phyloP scores from a whole-genome alignment of 345 rosid species.

The Gossypium anomalum region DNA sequence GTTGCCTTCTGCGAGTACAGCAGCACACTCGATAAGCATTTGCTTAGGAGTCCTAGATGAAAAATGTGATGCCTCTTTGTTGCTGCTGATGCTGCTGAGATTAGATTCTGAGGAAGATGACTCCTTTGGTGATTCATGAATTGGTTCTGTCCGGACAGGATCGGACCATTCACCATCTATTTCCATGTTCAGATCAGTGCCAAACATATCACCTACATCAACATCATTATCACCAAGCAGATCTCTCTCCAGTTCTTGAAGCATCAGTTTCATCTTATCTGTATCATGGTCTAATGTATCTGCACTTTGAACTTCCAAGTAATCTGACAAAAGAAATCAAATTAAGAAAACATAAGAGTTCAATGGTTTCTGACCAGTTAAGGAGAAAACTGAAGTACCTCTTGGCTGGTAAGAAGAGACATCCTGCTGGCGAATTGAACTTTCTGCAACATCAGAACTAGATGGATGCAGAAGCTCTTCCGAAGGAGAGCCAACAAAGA shows the following conservation, averaged over 20 bases:
- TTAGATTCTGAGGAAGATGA: conserved; percentile 74
- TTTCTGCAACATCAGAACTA: conserved; percentile 50
- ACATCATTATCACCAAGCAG: conserved; percentile 55
- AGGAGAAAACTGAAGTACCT: conserved; percentile 45
- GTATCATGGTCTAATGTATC: conserved; percentile 50
- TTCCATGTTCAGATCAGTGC: conserved; percentile 59
- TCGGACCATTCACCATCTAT: conserved; percentile 80
- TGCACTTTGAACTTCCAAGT: conserved; percentile 41
- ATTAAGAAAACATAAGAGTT: conserved; percentile 30
- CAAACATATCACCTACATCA: conserved; percentile 41
- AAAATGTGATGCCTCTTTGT: conserved; percentile 58
- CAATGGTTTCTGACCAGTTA: conserved; percentile 32
- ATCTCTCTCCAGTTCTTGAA: conserved; percentile 84
- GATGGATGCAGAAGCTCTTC: conserved; percentile 52
- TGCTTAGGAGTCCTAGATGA: conserved; percentile 55
- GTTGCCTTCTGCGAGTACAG: conserved; percentile 61
- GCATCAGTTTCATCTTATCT: conserved; percentile 61
- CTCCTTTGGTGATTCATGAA: conserved; percentile 78
- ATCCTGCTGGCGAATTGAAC: conserved; percentile 40
- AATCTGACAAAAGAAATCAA: conserved; percentile 30
- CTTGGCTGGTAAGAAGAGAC: conserved; percentile 44
- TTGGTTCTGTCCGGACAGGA: conserved; percentile 36
- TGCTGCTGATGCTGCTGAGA: conserved; percentile 54
- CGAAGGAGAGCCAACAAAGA: conserved; percentile 65
- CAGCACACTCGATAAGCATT: conserved; percentile 75